Evolutionary conservation across 2,329 filamentous ascomycete species (phyloP).

Genomic region (Paraphaeosphaeria minitans): DNA sequence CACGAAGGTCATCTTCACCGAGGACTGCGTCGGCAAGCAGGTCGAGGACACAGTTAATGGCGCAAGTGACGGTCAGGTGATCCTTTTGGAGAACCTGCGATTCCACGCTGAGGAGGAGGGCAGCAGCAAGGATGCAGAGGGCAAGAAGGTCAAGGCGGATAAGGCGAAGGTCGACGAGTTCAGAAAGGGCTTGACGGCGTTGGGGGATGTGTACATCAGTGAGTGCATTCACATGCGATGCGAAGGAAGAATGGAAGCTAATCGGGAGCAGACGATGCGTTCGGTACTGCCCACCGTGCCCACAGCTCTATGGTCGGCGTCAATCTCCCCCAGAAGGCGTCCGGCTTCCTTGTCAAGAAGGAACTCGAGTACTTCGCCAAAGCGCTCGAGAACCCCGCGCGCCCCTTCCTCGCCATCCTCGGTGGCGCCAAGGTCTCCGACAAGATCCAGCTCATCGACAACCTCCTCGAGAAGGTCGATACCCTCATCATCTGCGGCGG

Average conservation of each 20-base stretch:
- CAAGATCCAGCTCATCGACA: conserved; percentile 99
- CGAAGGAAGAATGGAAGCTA: conserved; percentile 25
- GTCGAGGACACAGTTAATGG: conserved; percentile 88
- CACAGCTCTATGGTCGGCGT: conserved; percentile 99
- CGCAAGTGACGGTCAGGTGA: conserved; percentile 78
- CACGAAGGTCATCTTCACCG: conserved; percentile 83
- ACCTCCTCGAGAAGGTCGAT: conserved; percentile 97
- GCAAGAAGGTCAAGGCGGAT: conserved; percentile 98
- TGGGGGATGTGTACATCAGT: conserved; percentile 98
- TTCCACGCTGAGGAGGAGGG: conserved; percentile 99
- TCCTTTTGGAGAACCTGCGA: conserved; percentile 95
- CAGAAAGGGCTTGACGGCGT: conserved; percentile 89
- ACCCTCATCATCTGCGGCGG: conserved; percentile 94
- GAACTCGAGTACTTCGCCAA: conserved; percentile 99
- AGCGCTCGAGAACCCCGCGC: conserved; percentile 89
- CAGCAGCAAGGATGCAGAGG: conserved; percentile 88
- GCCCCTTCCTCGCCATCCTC: conserved; percentile 97
- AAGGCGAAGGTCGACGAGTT: conserved; percentile 91
- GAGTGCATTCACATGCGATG: conserved; percentile 43
- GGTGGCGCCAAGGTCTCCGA: conserved; percentile 98
- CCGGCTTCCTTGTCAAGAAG: conserved; percentile 99
- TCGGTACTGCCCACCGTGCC: conserved; percentile 96
- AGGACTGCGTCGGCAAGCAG: conserved; percentile 88
- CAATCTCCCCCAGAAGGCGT: conserved; percentile 93
- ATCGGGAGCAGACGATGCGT: conserved; percentile 78